A percentile compares a stretch with the other conserved stretches of the same genome.
Conservation (phyloP, 2,329 filamentous ascomycete species). For the Nigrospora oryzae region DNA sequence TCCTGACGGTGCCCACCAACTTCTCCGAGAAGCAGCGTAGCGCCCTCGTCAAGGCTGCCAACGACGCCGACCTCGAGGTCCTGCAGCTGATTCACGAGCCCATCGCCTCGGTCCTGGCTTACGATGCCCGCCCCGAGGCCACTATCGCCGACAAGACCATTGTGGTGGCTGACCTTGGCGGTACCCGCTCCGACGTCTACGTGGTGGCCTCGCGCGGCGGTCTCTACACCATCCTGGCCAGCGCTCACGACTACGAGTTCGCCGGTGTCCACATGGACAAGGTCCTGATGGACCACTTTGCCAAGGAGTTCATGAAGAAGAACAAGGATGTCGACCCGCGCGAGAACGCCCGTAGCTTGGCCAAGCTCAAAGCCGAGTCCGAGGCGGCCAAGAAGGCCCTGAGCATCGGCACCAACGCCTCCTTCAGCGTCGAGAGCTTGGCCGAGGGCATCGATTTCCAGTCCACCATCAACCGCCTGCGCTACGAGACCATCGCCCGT, state of each 20-base stretch:
- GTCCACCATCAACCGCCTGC: conserved; percentile 82
- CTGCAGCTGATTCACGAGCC: conserved; percentile 92
- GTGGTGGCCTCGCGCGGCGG: conserved; percentile 87
- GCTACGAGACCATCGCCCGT: conserved; percentile 81
- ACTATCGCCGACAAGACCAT: conserved; percentile 76
- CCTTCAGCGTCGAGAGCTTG: conserved; percentile 87
- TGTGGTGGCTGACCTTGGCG: conserved; percentile 87
- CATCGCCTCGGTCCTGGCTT: conserved; percentile 78
- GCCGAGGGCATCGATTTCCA: conserved; percentile 85
- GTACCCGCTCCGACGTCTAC: conserved; percentile 84
- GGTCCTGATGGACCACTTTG: conserved; percentile 89
- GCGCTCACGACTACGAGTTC: conserved; percentile 91
- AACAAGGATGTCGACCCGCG: conserved; percentile 77
- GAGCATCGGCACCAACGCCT: conserved; percentile 78
- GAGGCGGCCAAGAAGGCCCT: conserved; percentile 90
- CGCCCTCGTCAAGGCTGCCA: conserved; percentile 69
- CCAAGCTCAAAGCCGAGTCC: conserved; percentile 86
- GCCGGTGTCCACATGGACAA: conserved; percentile 81
- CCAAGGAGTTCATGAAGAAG: conserved; percentile 99
- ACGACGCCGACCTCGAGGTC: conserved; percentile 75
- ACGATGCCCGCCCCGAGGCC: conserved; percentile 76
- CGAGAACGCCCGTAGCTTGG: conserved; percentile 69
- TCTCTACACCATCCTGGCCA: conserved; percentile 92
- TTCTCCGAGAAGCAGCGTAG: conserved; percentile 81
- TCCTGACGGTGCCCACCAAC: conserved; percentile 90